phyloP scores from a whole-genome alignment of 176 grass and related monocot species.

The Dendrocalamus sinicus region DNA sequence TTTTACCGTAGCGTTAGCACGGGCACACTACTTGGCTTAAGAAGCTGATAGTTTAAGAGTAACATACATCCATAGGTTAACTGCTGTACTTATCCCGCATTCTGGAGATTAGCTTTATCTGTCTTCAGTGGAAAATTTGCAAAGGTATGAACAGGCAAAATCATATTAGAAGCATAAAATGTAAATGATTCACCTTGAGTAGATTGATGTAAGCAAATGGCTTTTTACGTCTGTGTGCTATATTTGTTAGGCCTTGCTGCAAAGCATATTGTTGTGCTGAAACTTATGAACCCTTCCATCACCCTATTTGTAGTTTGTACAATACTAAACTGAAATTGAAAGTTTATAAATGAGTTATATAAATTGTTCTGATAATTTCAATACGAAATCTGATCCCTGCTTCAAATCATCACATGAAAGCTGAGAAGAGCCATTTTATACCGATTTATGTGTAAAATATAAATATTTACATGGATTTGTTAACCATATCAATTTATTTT shows the following conservation, averaged over 20 bases:
- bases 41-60: slow-evolving; percentile 81
- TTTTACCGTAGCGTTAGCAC: too few species aligned
- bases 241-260: background rate
- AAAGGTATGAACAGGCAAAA: slow-evolving; percentile 63
- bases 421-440: slow-evolving; percentile 26
- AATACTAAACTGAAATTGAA: slow-evolving; percentile 25
- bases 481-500: too few species aligned
- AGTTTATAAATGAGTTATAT: background rate
- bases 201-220: slow-evolving; percentile 9
- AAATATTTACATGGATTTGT: too few species aligned
- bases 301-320: background rate
- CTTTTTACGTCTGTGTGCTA: background rate
- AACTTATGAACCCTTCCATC: slow-evolving; percentile 19
- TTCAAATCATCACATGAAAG: slow-evolving; percentile 14
- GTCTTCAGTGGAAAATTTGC: slow-evolving; percentile 99
- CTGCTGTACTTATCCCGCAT: slow-evolving; percentile 82
- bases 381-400: slow-evolving; percentile 17
- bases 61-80: slow-evolving; percentile 82
- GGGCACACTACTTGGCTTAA: too few species aligned
- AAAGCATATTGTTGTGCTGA: slow-evolving; percentile 20
- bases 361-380: slow-evolving; percentile 27
- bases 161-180: slow-evolving; percentile 6
- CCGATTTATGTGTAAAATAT: slow-evolving; percentile 17
- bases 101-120: slow-evolving; percentile 97
- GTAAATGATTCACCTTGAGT: slow-evolving; percentile 25